A percentile compares a stretch with the other conserved stretches of the same genome.
Evolutionary conservation across 2,329 filamentous ascomycete species (phyloP).

Genomic region (Fusarium sp.): DNA sequence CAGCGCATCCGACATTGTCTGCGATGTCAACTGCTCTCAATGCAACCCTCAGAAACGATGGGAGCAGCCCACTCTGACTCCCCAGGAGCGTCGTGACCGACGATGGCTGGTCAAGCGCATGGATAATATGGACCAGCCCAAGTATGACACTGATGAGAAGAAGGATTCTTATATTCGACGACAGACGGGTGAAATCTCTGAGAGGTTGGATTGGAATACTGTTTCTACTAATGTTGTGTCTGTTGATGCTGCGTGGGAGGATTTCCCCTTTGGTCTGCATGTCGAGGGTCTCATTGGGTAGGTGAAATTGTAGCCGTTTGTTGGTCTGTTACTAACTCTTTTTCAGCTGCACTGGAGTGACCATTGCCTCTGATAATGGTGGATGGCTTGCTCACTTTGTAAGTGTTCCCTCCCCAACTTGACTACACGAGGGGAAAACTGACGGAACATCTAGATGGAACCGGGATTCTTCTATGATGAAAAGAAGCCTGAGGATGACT

Average conservation of each 20-base stretch:
- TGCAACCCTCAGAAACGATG: constrained; percentile 3
- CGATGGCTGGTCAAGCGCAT: not conserved
- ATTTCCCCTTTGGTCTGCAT: not conserved
- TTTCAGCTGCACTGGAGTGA: not conserved
- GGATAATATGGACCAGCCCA: not conserved
- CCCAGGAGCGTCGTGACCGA: not conserved
- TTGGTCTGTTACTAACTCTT: not conserved
- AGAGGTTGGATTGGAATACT: not conserved
- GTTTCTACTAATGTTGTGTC: not conserved
- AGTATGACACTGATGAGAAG: not conserved
- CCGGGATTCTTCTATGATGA: not conserved
- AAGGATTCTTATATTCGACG: not conserved
- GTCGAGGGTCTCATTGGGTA: not conserved
- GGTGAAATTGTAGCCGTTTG: not conserved
- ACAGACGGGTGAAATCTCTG: not conserved
- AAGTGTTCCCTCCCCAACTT: not conserved
- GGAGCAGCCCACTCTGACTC: constrained; percentile 2
- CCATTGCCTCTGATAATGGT: not conserved
- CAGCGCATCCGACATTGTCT: not conserved
- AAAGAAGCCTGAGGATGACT: not conserved
- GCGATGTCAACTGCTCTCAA: constrained; percentile 8
- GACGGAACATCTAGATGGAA: not conserved
- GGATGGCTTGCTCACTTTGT: constrained; percentile 1
- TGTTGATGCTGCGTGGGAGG: not conserved
- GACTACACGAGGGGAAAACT: not conserved